A percentile compares a stretch with the other conserved stretches of the same genome.
Evolutionary conservation across 805 yeast genomes (phyloP).

Genomic region (Pichia paraexigua): DNA sequence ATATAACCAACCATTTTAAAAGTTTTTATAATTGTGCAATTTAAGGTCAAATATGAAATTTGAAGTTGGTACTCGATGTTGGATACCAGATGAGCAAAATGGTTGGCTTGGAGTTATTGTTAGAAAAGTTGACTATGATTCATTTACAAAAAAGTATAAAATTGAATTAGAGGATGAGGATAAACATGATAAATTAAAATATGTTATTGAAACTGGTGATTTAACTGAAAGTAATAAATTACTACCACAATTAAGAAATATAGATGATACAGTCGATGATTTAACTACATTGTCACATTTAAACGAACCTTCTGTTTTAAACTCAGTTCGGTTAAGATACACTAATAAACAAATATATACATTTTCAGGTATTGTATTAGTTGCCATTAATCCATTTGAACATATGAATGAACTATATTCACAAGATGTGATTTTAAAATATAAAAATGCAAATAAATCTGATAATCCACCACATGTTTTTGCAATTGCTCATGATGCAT

Average conservation of each 20-base stretch:
- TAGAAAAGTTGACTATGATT: constrained; percentile 25
- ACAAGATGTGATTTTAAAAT: constrained; percentile 84
- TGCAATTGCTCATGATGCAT: constrained; percentile 96
- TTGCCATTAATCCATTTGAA: constrained; percentile 94
- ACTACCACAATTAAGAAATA: constrained; percentile 79
- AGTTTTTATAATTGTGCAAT: background rate
- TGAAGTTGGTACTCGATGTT: constrained; percentile 42
- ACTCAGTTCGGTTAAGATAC: constrained; percentile 87
- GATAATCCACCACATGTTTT: constrained; percentile 95
- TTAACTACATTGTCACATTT: constrained; percentile 84
- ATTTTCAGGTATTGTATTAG: constrained; percentile 91
- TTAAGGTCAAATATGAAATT: constrained; percentile 2
- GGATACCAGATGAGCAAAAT: constrained; percentile 64
- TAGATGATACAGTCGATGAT: constrained; percentile 94
- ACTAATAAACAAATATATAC: constrained; percentile 86
- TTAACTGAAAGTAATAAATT: constrained; percentile 45
- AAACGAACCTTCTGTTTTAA: constrained; percentile 93
- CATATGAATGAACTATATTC: constrained; percentile 82
- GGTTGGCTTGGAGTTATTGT: constrained; percentile 76
- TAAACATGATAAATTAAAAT: constrained; percentile 29
- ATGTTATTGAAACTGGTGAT: constrained; percentile 38
- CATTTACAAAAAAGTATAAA: constrained; percentile 33
- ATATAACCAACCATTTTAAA: background rate
- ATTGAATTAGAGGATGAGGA: constrained; percentile 49
- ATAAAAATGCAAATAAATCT: constrained; percentile 84